phyloP scores from a whole-genome alignment of 768 basidiomycete genomes.

The Crepidotus variabilis region DNA sequence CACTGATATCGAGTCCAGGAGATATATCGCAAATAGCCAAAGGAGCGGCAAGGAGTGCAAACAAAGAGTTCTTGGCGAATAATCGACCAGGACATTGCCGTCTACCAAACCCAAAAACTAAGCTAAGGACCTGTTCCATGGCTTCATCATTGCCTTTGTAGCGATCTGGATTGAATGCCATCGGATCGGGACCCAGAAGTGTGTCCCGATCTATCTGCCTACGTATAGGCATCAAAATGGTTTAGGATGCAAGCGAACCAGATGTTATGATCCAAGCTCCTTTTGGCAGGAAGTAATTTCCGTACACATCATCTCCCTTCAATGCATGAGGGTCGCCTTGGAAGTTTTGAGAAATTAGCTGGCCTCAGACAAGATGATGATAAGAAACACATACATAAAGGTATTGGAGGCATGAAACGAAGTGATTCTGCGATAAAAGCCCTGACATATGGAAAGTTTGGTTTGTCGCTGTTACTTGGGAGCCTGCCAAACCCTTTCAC shows the following conservation, averaged over 20 bases:
- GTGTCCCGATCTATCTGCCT: slow-evolving; percentile 55
- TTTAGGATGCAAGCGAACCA: slow-evolving; percentile 25
- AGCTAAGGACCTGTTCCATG: slow-evolving; percentile 29
- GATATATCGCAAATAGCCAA: neutral
- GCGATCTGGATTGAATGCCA: slow-evolving; percentile 57
- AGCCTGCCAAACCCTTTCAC: slow-evolving; percentile 34
- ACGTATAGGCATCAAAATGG: neutral
- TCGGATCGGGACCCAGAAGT: slow-evolving; percentile 46
- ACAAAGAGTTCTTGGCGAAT: neutral
- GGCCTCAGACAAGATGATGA: neutral
- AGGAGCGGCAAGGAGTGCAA: neutral
- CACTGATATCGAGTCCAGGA: neutral
- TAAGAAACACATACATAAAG: slow-evolving; percentile 26
- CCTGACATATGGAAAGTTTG: slow-evolving; percentile 44
- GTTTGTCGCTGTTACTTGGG: slow-evolving; percentile 36
- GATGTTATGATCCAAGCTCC: slow-evolving; percentile 50
- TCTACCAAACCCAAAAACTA: slow-evolving; percentile 40
- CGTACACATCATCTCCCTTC: slow-evolving; percentile 23
- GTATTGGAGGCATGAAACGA: slow-evolving; percentile 43
- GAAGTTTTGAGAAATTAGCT: slow-evolving; percentile 1
- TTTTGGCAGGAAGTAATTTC: slow-evolving; percentile 30
- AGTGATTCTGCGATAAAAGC: slow-evolving; percentile 42
- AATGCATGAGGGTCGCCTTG: slow-evolving; percentile 16
- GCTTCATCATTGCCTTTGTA: slow-evolving; percentile 37
- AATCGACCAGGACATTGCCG: slow-evolving; percentile 37